Base-by-base conservation (phyloP, 495 filamentous ascomycete genomes). In the Entonaema liquescens region DNA sequence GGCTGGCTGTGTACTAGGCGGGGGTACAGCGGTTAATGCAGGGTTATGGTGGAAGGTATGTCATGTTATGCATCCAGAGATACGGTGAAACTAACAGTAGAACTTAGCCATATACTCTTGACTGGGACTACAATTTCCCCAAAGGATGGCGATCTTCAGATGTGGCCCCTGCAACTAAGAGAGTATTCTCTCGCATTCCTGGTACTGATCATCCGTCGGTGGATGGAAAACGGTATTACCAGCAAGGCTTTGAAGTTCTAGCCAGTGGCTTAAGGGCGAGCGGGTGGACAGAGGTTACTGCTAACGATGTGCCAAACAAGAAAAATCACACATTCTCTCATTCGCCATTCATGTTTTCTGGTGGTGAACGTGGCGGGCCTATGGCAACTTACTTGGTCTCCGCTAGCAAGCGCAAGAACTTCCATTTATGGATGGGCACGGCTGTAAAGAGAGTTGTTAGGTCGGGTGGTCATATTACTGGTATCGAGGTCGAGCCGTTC, bases 91-190 rank as follows among this genome's bases (percentile, higher is more conserved):
- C 33, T 57, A 54, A 61, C 60, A 21, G 29, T 55, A 21, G 33
- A 1, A 15, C 5, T 53, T 74, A 77, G 76, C 79, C 82, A 26
- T 79, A 85, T 60, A 49, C 73, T 12, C 79, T 83, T 17, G 92
- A 93, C 77, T 94, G 90, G 82, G 87, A 93, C 70, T 86, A 87
- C 73, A 89, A 90, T 67, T 94, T 92, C 81, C 92, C 92, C 5
- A 50, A 79, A 44, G 91, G 89, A 28, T 94, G 92, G 92, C 89
- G 91, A 77, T 82, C 85, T 38, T 75, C 81, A 2, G 89, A 93
- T 71, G 81, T 93, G 77, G 72, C 77, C 65, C 76, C 81, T 57
- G 85, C 91, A 29, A 85, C 85, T 31, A 78, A 80, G 35, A 81
- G 87, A 3, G 88, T 92, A 8, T 92, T 92, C 79, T 76, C 80